Base-by-base conservation (phyloP, 257 asterid species). In the Jacaranda mimosifolia region DNA sequence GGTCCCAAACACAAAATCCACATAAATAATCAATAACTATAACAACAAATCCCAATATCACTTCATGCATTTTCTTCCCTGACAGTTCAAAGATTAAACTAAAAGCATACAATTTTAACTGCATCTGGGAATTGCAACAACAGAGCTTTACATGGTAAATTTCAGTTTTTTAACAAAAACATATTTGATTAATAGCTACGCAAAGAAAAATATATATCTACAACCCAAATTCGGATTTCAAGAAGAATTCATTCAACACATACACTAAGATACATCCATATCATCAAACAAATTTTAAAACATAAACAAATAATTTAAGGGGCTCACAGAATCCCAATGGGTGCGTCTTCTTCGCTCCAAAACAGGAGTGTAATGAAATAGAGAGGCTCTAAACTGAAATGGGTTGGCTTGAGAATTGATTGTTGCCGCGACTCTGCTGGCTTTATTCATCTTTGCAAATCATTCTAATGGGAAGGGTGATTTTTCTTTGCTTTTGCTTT, bases 261-360 rank as follows among this genome's bases (percentile, higher is more conserved):
- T n/a, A 63, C 7, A 11, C 46, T 4, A 64, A 52, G 4, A 60
- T 18, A 58, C 68, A 52, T 49, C 9, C 39, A 72, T 46, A 66
- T 45, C 9, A 73, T 58, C 66, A 46, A 40, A 26, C 71, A 73
- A 79, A 71, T 14, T 14, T 9, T 2, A 6, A 43, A 51, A 53
- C 77, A 51, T 36, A 17, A 17, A 40, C 3, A 42, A 42, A 63
- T 11, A 45, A 36, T 59, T 68, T 4, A 10, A 67, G 56, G 79
- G 40, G 70, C 92, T 83, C 38, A 94, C 98, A 39, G 86, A 60
- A 82, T 91, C 89, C 96, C 94, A 90, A 51, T 85, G 80, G 57
- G 83, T 74, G 79, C 94, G 86, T 67, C 89, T 86, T 72, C 75
- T 86, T 74, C 98, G 95, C 82, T 94, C 98, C 65, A 89, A 81